Base-by-base conservation (phyloP, 2,329 filamentous ascomycete genomes). In the Apiospora phragmitis region DNA sequence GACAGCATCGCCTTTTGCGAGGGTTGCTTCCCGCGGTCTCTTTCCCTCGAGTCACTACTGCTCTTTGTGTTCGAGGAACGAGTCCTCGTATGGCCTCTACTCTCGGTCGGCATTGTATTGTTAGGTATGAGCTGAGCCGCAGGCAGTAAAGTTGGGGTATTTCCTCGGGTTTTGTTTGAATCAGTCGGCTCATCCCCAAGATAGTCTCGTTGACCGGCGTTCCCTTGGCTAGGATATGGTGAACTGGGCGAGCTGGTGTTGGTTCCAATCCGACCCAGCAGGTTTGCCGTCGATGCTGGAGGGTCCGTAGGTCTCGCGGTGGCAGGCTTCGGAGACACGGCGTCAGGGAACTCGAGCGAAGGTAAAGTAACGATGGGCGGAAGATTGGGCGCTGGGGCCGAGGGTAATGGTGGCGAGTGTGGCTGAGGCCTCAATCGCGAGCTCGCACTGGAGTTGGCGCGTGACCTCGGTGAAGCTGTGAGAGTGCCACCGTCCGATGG, bases 1-100 rank as follows among this genome's bases (percentile, higher is more conserved):
- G 95, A 97, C 45, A 99, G 87, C 95, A 98, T 98, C 14, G 92
- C 93, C 84, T 98, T 98, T 80, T 98, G 93, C 1, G 93, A 94
- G 18, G 89, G 89, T 45, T 83, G 82, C 29, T 81, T 77, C 65
- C 76, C 75, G 43, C 79, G 80, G 7, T 69, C 68, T 43, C 55
- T 65, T 11, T 69, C 68, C 21, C 68, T 43, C 43, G 43, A 83
- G 69, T 86, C 85, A 26, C 78, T 77, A 75, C 84, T 86, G 45
- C 82, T 81, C 72, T 84, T 86, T n/a, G 80, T 77, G 4, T 81
- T 79, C 49, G 82, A 81, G 16, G 86, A 85, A 21, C 85, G 83
- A 75, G 82, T 83, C 72, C 85, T 81, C 21, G 84, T 82, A 77
- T 88, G 85, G 12, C 81, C 81, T 72, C 79, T 79, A 59, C 79